A percentile compares a stretch with the other conserved stretches of the same genome.
These are phyloP conservation scores for Phaeosphaeriaceae sp. DNA, from an alignment of 2,329 filamentous ascomycete species.

Conservation along the genomic window DNA sequence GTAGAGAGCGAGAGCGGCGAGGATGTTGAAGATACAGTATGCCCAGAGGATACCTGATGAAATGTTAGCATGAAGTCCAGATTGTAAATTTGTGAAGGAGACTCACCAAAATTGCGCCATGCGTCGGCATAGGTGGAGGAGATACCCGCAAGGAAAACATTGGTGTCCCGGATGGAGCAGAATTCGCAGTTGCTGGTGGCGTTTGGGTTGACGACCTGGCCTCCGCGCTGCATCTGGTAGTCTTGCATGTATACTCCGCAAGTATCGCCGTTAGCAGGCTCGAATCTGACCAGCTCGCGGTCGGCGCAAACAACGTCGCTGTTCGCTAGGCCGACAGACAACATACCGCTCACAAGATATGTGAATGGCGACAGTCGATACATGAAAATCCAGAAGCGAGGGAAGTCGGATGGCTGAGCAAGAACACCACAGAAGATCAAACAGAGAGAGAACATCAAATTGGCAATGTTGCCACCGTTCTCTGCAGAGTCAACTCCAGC, in stretches of 20 bases:
- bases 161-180: conserved; percentile 52
- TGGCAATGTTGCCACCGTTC: conserved; percentile 77
- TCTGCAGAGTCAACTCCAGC: conserved; percentile 78
- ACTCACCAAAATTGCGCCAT: conserved; percentile 63
- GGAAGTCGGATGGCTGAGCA: conserved; percentile 67
- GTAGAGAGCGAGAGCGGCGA: conserved; percentile 60
- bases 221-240: conserved; percentile 41
- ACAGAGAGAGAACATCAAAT: conserved; percentile 75
- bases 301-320: conserved; percentile 69
- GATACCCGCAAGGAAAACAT: conserved; percentile 52
- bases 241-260: conserved; percentile 50
- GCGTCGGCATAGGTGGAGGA: conserved; percentile 53
- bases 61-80: background rate
- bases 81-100: background rate
- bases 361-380: conserved; percentile 84
- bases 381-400: conserved; percentile 85
- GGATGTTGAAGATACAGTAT: conserved; percentile 61
- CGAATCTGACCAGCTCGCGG: conserved; percentile 75
- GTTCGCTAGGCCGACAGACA: conserved; percentile 74
- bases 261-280: conserved; percentile 61
- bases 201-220: conserved; percentile 46
- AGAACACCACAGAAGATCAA: conserved; percentile 81
- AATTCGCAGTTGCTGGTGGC: conserved; percentile 51
- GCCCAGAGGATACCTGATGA: conserved; percentile 55
- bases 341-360: conserved; percentile 77